Percentiles rank a stretch among this genome's conserved stretches.
Evolutionary conservation across 305 asterid species (phyloP).

Genomic region (Fraxinus albicans): DNA sequence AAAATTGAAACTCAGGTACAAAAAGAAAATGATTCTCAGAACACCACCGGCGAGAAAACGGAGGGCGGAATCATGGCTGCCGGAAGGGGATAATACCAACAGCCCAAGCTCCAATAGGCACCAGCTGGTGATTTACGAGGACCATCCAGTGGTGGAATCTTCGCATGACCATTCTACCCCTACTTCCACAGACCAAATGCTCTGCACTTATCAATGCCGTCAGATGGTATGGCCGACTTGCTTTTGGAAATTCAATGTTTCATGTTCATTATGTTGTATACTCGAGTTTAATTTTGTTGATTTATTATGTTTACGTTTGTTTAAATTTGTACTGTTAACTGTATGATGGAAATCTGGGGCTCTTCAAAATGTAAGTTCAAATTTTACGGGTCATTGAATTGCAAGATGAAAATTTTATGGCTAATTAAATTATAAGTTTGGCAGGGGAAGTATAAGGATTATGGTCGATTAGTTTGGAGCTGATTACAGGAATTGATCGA

Average conservation of each 20-base stretch:
- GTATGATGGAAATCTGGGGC: neutral
- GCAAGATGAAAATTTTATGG: neutral
- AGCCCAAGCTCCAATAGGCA: slow-evolving; percentile 47
- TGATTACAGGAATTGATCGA: neutral
- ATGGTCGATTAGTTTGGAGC: neutral
- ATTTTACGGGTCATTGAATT: neutral
- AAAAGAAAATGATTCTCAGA: slow-evolving; percentile 63
- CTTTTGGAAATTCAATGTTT: slow-evolving; percentile 6
- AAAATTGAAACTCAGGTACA: neutral
- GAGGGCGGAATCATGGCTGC: slow-evolving; percentile 54
- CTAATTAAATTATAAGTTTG: neutral
- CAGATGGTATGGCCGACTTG: slow-evolving; percentile 66
- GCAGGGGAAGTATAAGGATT: neutral
- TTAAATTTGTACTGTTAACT: neutral
- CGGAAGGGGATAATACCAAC: slow-evolving; percentile 34
- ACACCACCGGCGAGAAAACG: slow-evolving; percentile 86
- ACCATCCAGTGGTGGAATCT: slow-evolving; percentile 56
- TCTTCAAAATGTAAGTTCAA: neutral
- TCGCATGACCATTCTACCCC: slow-evolving; percentile 54
- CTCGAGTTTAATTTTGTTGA: neutral
- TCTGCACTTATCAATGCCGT: slow-evolving; percentile 96
- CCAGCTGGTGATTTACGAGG: slow-evolving; percentile 72
- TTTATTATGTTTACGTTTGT: neutral
- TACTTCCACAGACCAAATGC: slow-evolving; percentile 69
- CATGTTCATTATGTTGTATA: neutral